These are phyloP conservation scores for Berberis vulgaris DNA, from an alignment of 164 flowering plant species.

Conservation along the genomic window DNA sequence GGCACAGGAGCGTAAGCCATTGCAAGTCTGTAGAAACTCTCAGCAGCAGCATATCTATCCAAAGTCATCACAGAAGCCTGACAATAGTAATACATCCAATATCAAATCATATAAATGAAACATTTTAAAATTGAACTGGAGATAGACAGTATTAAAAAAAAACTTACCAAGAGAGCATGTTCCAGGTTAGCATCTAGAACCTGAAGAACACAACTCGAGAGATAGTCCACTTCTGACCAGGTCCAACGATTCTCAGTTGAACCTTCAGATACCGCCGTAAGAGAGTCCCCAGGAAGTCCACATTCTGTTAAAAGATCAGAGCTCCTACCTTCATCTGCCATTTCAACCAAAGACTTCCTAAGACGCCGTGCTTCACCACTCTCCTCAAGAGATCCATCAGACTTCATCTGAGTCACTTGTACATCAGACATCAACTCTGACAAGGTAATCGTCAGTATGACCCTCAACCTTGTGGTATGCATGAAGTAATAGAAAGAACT, in stretches of 20 bases:
- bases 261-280: conserved; percentile 45
- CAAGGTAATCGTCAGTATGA: conserved; percentile 87
- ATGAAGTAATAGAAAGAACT: conserved; percentile 79
- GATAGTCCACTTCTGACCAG: conserved; percentile 78
- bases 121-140: not conserved
- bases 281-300: conserved; percentile 62
- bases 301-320: conserved; percentile 44
- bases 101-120: conserved; percentile 1
- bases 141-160: not conserved
- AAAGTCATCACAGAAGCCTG: conserved; percentile 75
- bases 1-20: conserved; percentile 99
- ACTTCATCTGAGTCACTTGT: conserved; percentile 91
- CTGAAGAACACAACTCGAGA: conserved; percentile 69
- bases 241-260: conserved; percentile 70
- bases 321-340: conserved; percentile 75
- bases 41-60: conserved; percentile 97
- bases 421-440: conserved; percentile 99
- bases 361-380: conserved; percentile 92
- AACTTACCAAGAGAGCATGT: conserved; percentile 81
- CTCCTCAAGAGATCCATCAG: conserved; percentile 94
- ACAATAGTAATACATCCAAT: conserved; percentile 3
- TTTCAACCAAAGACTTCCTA: conserved; percentile 73
- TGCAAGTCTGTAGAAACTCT: conserved; percentile 87
- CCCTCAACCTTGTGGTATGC: conserved; percentile 90
- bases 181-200: conserved; percentile 97